These are phyloP conservation scores for Epichloe typhina DNA, from an alignment of 2,329 filamentous ascomycete species.

Conservation along the genomic window DNA sequence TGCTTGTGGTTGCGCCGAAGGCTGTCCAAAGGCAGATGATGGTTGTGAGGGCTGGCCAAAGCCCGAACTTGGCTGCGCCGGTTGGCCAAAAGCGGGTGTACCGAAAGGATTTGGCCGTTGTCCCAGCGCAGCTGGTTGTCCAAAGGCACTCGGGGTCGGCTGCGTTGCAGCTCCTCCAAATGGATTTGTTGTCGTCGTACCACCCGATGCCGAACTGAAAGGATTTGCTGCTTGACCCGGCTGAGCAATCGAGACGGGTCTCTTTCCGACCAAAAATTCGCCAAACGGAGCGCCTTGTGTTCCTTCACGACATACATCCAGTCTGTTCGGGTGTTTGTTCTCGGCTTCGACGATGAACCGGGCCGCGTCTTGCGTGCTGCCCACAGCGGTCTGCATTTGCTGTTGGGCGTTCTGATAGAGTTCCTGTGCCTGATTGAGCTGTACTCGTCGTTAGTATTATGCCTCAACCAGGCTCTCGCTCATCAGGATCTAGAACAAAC, in stretches of 20 bases:
- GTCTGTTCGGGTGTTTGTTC: slow-evolving; percentile 62
- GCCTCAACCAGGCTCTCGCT: slow-evolving; percentile 1
- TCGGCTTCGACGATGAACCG: slow-evolving; percentile 53
- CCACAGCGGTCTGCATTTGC: slow-evolving; percentile 59
- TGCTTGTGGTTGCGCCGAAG: slow-evolving; percentile 15
- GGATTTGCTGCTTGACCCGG: slow-evolving; percentile 23
- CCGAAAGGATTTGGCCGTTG: slow-evolving; percentile 23
- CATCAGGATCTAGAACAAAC: slow-evolving; percentile 10
- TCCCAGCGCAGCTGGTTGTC: slow-evolving; percentile 21
- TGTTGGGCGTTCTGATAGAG: slow-evolving; percentile 52
- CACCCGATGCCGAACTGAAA: slow-evolving; percentile 22
- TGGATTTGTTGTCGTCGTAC: slow-evolving; percentile 10
- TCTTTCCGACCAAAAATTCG: slow-evolving; percentile 29
- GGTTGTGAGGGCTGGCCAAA: slow-evolving; percentile 15
- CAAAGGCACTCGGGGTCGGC: slow-evolving; percentile 23
- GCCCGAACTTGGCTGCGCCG: slow-evolving; percentile 17
- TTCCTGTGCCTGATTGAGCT: slow-evolving; percentile 47
- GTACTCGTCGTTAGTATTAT: neutral
- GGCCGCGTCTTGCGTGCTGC: slow-evolving; percentile 58
- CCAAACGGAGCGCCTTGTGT: slow-evolving; percentile 31
- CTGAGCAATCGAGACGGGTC: slow-evolving; percentile 14
- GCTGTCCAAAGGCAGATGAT: slow-evolving; percentile 29
- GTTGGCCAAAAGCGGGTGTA: slow-evolving; percentile 21
- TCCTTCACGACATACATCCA: slow-evolving; percentile 44
- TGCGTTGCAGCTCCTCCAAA: slow-evolving; percentile 17